Conservation (phyloP, 768 basidiomycete genomes). For the Postia placenta region DNA sequence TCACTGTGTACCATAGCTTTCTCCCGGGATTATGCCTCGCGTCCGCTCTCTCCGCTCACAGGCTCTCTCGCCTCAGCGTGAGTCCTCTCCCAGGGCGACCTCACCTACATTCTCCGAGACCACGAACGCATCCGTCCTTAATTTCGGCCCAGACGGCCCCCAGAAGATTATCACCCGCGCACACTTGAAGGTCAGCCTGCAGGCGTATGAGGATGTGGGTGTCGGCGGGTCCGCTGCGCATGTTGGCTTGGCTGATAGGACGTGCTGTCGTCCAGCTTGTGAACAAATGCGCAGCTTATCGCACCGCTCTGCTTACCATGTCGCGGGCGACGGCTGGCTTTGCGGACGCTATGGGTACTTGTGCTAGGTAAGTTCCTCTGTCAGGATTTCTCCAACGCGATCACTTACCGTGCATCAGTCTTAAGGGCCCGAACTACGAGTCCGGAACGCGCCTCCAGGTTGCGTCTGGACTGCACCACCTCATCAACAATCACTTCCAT, state of each 20-base stretch:
- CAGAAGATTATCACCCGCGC: constrained; percentile 78
- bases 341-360: constrained; percentile 81
- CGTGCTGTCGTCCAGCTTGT: constrained; percentile 51
- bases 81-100: constrained; percentile 52
- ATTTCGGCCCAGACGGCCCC: constrained; percentile 70
- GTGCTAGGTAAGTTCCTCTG: constrained; percentile 70
- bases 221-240: not conserved
- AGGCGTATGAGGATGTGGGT: constrained; percentile 77
- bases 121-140: constrained; percentile 72
- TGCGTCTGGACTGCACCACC: constrained; percentile 82
- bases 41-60: constrained; percentile 54
- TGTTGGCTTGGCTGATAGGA: constrained; percentile 3
- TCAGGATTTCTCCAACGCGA: too few relatives aligned
- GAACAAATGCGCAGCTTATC: constrained; percentile 70
- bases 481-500: constrained; percentile 91
- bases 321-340: constrained; percentile 79
- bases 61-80: constrained; percentile 41
- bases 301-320: constrained; percentile 73
- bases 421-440: constrained; percentile 79
- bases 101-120: constrained; percentile 83
- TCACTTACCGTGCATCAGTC: constrained; percentile 32
- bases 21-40: constrained; percentile 43
- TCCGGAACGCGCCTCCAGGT: constrained; percentile 79
- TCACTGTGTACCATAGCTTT: too few relatives aligned
- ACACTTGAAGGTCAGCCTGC: constrained; percentile 70